Conservation (phyloP, 768 basidiomycete genomes). For the Scleroderma bovista region DNA sequence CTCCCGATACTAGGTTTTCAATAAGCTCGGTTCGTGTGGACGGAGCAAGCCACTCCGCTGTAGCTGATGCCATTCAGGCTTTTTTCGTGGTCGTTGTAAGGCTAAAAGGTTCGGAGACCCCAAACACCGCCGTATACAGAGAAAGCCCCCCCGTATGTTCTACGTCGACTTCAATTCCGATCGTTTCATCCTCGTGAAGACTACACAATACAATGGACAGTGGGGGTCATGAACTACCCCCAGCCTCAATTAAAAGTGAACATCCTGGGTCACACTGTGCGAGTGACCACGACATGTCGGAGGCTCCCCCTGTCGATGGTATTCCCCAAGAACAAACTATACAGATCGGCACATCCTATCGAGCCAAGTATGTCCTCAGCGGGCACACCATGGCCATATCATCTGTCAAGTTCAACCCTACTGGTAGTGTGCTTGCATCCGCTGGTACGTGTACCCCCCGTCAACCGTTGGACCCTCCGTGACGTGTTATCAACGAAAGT, state of each 20-base stretch:
- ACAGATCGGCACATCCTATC: conserved; percentile 44
- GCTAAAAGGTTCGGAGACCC: neutral
- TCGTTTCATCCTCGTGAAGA: too few relatives aligned
- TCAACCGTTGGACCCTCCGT: conserved; percentile 5
- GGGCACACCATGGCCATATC: conserved; percentile 85
- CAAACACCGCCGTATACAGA: too few relatives aligned
- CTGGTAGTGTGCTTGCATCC: conserved; percentile 78
- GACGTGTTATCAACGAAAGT: conserved; percentile 34
- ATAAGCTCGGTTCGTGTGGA: conserved; percentile 80
- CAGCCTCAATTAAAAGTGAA: too few relatives aligned
- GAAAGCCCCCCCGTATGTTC: too few relatives aligned
- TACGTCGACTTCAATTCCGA: too few relatives aligned
- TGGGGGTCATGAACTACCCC: too few relatives aligned
- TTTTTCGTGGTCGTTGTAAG: conserved; percentile 1
- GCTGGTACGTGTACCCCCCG: conserved; percentile 62
- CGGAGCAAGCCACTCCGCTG: conserved; percentile 67
- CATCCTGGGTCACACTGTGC: too few relatives aligned
- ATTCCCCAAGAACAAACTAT: neutral
- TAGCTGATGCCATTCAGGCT: conserved; percentile 27
- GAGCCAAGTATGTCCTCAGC: conserved; percentile 54
- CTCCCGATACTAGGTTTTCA: conserved; percentile 85
- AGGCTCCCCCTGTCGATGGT: neutral
- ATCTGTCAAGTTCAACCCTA: conserved; percentile 82
- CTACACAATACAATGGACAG: too few relatives aligned
- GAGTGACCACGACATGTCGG: neutral